Percentiles rank a stretch among this genome's conserved stretches.
Evolutionary conservation across 2,329 filamentous ascomycete genomes (phyloP).

Genomic region (Trichoderma koningii): DNA sequence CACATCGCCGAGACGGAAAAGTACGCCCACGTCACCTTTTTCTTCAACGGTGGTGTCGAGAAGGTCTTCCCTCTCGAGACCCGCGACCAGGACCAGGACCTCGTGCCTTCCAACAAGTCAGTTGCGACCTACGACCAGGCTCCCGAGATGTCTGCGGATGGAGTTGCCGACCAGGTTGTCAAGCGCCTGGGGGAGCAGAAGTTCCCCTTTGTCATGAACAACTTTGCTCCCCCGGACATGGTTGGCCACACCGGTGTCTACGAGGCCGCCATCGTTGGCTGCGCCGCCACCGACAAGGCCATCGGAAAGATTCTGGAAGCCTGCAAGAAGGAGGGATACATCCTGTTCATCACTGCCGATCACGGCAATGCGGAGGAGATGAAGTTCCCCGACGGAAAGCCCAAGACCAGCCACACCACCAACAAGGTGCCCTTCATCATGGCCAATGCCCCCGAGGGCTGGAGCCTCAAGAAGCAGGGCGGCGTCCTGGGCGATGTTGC

Average conservation of each 20-base stretch:
- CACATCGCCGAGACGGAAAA: constrained; percentile 99
- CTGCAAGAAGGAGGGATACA: constrained; percentile 90
- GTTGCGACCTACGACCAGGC: constrained; percentile 94
- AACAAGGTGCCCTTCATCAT: constrained; percentile 98
- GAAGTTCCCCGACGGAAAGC: constrained; percentile 92
- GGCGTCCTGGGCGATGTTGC: constrained; percentile 97
- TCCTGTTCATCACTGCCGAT: constrained; percentile 93
- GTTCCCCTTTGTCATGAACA: constrained; percentile 99
- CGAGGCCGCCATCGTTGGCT: constrained; percentile 85
- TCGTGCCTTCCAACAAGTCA: constrained; percentile 83
- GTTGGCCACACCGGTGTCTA: constrained; percentile 98
- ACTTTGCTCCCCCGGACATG: constrained; percentile 99
- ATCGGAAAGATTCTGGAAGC: constrained; percentile 91
- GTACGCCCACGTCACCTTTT: constrained; percentile 99
- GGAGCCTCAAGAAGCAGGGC: constrained; percentile 78
- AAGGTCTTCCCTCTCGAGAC: constrained; percentile 91
- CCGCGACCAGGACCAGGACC: constrained; percentile 76
- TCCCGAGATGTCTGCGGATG: constrained; percentile 92
- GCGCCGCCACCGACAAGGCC: constrained; percentile 84
- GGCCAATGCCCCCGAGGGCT: constrained; percentile 91
- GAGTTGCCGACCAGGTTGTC: constrained; percentile 83
- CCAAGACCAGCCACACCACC: constrained; percentile 96
- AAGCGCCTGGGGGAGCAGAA: constrained; percentile 83
- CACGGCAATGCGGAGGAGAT: constrained; percentile 99
- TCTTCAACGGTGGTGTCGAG: constrained; percentile 99